Base-by-base conservation (phyloP, 2,329 filamentous ascomycete genomes). In the Coleophoma eucalyptorum region DNA sequence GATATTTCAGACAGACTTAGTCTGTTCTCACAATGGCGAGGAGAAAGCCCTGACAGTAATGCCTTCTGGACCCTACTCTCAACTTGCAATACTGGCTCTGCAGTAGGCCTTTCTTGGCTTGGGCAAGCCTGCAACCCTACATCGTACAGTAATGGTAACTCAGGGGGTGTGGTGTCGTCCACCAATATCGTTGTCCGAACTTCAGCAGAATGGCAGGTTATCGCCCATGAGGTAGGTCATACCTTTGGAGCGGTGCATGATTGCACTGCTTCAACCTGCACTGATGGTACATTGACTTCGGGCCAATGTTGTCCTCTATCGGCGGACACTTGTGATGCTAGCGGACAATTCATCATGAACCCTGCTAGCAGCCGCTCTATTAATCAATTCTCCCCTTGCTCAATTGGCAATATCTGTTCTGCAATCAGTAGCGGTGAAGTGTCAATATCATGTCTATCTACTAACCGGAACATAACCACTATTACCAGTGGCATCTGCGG, bases 181-280 rank as follows among this genome's bases (percentile, higher is more conserved):
- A 85, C 92, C 52, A 96, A 96, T 63, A 88, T 97, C 1, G 89
- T 97, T 20, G 84, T 93, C 21, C 82, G 81, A 54, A 94, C 89
- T 0, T 76, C 80, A 16, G 85, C 82, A 6, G 90, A 96, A 65
- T 97, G 92, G 91, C 90, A 96, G 67, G 87, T 96, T 48, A 90
- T 97, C 68, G 91, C 92, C 18, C 92, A 97, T 66, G 92, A 97
- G 69, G 84, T 85, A 2, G 92, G 90, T 1, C 92, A 97, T 67
- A 96, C 90, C 0, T 96, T 96, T 66, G 92, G 92, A 40, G 92
- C 92, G 7, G 90, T 96, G 7, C 93, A 97, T 68, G 93, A 97
- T 69, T 97, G 93, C 68, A 86, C 82, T 2, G 64, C 72, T 0
- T 55, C 69, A n/a, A 78, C 85, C 2, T 96, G 92, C 65, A 60